phyloP scores from a whole-genome alignment of 345 rosid species.

The Gossypium thurberi region DNA sequence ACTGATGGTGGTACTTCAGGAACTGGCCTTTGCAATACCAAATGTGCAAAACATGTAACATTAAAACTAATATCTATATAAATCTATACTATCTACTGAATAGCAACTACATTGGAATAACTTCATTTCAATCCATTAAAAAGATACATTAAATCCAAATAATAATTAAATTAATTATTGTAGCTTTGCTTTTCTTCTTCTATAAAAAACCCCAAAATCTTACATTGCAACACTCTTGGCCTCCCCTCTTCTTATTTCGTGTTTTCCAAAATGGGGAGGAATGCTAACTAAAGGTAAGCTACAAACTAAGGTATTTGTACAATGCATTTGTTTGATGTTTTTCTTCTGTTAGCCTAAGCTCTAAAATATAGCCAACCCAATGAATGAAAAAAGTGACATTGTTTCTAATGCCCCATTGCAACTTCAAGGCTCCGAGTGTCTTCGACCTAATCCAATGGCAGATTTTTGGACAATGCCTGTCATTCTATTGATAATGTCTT shows the following conservation, averaged over 20 bases:
- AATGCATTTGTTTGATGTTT: not conserved
- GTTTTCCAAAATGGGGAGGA: not conserved
- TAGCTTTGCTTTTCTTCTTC: not conserved
- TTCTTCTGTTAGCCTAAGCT: not conserved
- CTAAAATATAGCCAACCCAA: not conserved
- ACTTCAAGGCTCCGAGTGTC: slow-evolving; percentile 8
- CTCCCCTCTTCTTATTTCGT: no score
- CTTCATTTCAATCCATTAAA: no score
- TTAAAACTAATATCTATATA: no score
- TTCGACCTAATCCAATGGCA: slow-evolving; percentile 11
- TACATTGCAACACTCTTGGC: not conserved
- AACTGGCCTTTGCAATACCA: no score
- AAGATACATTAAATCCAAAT: no score
- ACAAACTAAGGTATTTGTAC: not conserved
- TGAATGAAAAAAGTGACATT: not conserved
- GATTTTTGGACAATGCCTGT: slow-evolving; percentile 30
- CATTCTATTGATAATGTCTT: slow-evolving; percentile 59
- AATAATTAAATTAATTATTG: no score
- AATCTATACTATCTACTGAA: no score
- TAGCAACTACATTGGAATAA: no score
- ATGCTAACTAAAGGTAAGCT: not conserved
- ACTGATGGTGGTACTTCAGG: no score
- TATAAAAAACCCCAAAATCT: not conserved
- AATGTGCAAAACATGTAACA: no score
- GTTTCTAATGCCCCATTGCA: not conserved